Evolutionary conservation across 2,329 filamentous ascomycete species (phyloP), one percentile per base, ranked within the genome.

Genomic region (Endocalyx cinctus): DNA sequence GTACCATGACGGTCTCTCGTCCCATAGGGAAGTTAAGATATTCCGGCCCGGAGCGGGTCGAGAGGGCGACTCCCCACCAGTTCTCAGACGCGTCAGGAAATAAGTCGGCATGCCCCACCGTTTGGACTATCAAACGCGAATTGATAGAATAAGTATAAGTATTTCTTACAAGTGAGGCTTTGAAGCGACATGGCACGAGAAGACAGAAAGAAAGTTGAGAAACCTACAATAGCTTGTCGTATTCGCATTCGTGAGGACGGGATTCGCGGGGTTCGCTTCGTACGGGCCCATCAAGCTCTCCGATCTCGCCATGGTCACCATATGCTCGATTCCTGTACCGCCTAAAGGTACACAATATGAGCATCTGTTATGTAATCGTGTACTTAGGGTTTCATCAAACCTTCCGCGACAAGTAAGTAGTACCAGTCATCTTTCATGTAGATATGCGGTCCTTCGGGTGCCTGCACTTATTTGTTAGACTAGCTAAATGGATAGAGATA

Each of bases 61-160:
- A 61, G 12, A 66, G 50, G 2, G 61, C 62, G 6, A 62, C 58
- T 0, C 54, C 58, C 63, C 64, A 66, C 60, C 63, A 67, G 35
- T 62, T 59, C 0, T 52, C 57, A 0, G 39, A 33, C 1, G 42
- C 41, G 37, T 78, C 74, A 29, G 73, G 65, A 38, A 79, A 77
- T 3, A 78, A 39, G 40, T 79, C 74, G 1, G 70, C 67, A 33
- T 79, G 75, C 0, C 74, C 74, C 0, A 75, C 66, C 2, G 71
- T 71, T 42, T 77, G 73, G 36, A 66, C 58, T 60, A 23, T 2
- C 7, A n/a, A 6, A 15, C 5, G n/a, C n/a, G n/a, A n/a, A n/a
- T n/a, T n/a, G n/a, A n/a, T n/a, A n/a, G n/a, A n/a, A n/a, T n/a
- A n/a, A n/a, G n/a, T n/a, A n/a, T n/a, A n/a, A n/a, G n/a, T n/a